phyloP scores from a whole-genome alignment of 2,329 filamentous ascomycete genomes.

The Blastomyces gilchristii region DNA sequence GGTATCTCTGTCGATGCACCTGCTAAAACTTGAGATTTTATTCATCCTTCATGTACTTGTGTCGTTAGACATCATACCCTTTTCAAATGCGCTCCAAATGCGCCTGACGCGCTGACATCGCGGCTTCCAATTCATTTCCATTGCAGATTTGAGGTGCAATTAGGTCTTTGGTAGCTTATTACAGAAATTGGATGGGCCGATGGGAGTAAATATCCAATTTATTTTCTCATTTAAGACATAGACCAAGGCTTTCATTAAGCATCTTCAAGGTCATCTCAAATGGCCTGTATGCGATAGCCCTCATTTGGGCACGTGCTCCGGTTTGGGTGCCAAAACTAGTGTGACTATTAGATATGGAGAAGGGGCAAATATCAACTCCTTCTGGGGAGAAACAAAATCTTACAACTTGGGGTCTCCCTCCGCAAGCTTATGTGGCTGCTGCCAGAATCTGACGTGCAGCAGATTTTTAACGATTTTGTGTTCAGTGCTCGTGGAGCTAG shows the following conservation, averaged over 20 bases:
- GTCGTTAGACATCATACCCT: not conserved
- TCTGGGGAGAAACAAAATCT: conserved; percentile 11
- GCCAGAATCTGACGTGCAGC: conserved; percentile 36
- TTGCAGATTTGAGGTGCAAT: no score
- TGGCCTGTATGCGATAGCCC: conserved; percentile 25
- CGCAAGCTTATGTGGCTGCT: conserved; percentile 25
- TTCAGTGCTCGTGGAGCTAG: conserved; percentile 32
- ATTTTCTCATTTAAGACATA: conserved; percentile 30
- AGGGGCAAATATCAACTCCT: not conserved
- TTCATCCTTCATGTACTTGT: not conserved
- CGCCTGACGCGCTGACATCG: not conserved
- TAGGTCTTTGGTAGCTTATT: not conserved
- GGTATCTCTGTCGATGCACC: not conserved
- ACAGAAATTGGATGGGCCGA: not conserved
- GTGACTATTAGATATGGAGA: not conserved
- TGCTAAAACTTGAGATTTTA: not conserved
- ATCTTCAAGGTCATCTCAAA: conserved; percentile 37
- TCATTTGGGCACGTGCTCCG: not conserved
- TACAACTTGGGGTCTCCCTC: conserved; percentile 23
- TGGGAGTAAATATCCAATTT: not conserved
- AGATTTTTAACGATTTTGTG: conserved; percentile 40
- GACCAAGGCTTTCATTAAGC: conserved; percentile 40
- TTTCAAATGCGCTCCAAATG: not conserved
- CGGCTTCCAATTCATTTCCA: not conserved
- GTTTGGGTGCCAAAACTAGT: not conserved